Base-by-base conservation (phyloP, 2,329 filamentous ascomycete genomes). In the Venturiaceae sp. region DNA sequence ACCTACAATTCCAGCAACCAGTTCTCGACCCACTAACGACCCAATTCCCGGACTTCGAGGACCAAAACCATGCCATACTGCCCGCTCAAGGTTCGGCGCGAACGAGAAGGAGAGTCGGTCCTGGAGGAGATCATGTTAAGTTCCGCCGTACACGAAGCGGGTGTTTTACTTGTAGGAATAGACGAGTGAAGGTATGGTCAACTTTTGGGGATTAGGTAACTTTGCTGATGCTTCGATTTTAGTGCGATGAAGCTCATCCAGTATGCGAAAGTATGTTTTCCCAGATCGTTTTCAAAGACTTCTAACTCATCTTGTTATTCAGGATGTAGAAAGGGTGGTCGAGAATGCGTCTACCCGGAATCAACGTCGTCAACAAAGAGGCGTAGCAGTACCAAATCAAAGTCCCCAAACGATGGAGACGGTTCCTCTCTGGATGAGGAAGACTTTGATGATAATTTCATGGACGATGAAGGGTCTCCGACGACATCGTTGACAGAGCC, bases 141-240 rank as follows among this genome's bases (percentile, higher is more conserved):
- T 92, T 97, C 71, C 87, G 92, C 62, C 84, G 94, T 64, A 97
- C 94, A 46, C 82, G 94, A 65, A 96, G 91, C 63, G 94, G 94
- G 30, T 99, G 94, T 74, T 96, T 83, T 69, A 97, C 92, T 52
- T 99, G 94, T 72, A 83, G 94, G 60, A 86, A 86, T 66, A 83
- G 94, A 64, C 83, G 94, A 71, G 92, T 97, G 55, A 97, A 86
- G 78, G 81, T 83, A 68, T 62, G 64, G 8, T 34, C 41, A 46
- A 28, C 26, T 46, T 53, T 52, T 26, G 34, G 53, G 8, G 55
- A 60, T 37, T 34, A 30, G 21, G 21, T 52, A 53, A 55, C 14
- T 26, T 34, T 50, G 33, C n/a, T 46, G 52, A 65, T 68, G 59
- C 65, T 61, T 19, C 28, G 34, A 16, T 34, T 59, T 55, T 63